These are phyloP conservation scores for Penicillium sp. DNA, from an alignment of 2,329 filamentous ascomycete genomes.

Conservation along the genomic window DNA sequence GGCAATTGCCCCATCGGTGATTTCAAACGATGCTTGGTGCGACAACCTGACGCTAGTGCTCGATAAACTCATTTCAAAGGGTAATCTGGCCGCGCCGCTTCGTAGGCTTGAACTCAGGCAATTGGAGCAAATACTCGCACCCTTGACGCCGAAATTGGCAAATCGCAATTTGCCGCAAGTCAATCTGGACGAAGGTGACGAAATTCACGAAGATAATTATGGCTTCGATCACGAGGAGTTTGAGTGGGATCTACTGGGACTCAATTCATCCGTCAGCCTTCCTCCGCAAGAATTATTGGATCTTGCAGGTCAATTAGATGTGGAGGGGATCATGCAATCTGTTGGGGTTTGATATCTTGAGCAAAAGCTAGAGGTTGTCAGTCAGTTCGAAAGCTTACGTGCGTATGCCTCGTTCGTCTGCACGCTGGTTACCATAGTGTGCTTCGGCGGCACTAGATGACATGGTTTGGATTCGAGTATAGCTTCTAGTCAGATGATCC, in stretches of 20 bases:
- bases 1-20: slow-evolving; percentile 33
- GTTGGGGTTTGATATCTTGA: slow-evolving; percentile 5
- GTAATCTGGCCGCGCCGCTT: slow-evolving; percentile 39
- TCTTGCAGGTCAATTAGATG: slow-evolving; percentile 26
- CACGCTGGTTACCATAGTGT: background rate
- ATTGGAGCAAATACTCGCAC: slow-evolving; percentile 38
- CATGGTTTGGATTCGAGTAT: background rate
- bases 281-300: slow-evolving; percentile 24
- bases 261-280: slow-evolving; percentile 25
- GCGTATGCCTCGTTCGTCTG: slow-evolving; percentile 3
- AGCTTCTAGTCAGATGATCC: background rate
- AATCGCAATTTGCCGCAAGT: slow-evolving; percentile 4
- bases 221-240: slow-evolving; percentile 22
- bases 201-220: slow-evolving; percentile 12
- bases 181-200: background rate
- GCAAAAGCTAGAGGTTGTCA: background rate
- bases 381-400: background rate
- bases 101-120: slow-evolving; percentile 40
- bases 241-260: slow-evolving; percentile 24
- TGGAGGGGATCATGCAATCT: slow-evolving; percentile 24
- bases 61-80: slow-evolving; percentile 40
- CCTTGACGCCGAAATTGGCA: slow-evolving; percentile 30
- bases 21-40: slow-evolving; percentile 37
- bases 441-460: background rate
- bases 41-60: slow-evolving; percentile 38